Evolutionary conservation across 805 yeast species (phyloP).

Genomic region (Candida yuanshanica): DNA sequence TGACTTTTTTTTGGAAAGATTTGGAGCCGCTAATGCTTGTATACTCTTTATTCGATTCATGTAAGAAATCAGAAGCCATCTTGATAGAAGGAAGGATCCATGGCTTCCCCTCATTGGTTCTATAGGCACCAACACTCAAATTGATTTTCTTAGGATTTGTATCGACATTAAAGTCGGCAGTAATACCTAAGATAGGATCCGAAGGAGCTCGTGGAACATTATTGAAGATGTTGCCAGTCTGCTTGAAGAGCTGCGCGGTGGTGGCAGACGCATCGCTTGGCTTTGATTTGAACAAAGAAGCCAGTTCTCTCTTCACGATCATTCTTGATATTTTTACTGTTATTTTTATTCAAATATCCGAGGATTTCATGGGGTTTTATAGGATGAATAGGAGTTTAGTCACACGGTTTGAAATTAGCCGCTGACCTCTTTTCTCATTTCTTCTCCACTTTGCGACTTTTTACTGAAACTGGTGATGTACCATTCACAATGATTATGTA

Average conservation of each 20-base stretch:
- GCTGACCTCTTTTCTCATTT: neutral
- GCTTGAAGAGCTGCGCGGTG: neutral
- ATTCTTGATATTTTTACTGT: no score
- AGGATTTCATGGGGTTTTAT: slow-evolving; percentile 2
- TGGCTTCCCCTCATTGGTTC: slow-evolving; percentile 84
- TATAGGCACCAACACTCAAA: slow-evolving; percentile 63
- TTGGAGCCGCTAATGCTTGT: slow-evolving; percentile 81
- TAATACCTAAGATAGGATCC: slow-evolving; percentile 79
- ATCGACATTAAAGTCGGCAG: slow-evolving; percentile 70
- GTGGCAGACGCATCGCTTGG: neutral
- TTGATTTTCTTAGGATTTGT: slow-evolving; percentile 49
- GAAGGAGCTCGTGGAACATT: slow-evolving; percentile 54
- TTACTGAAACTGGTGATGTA: neutral
- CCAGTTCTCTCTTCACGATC: neutral
- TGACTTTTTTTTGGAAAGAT: slow-evolving; percentile 59
- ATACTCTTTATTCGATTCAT: slow-evolving; percentile 66
- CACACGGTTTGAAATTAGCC: neutral
- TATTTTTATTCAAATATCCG: no score
- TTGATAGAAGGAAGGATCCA: slow-evolving; percentile 77
- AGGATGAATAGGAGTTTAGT: neutral
- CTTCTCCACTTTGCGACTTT: slow-evolving; percentile 1
- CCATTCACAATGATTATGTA: slow-evolving; percentile 8
- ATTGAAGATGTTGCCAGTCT: slow-evolving; percentile 5
- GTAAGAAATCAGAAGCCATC: slow-evolving; percentile 45
- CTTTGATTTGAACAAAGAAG: neutral